These are phyloP conservation scores for Axilococcus clingmanii DNA, from an alignment of 139 green algal genomes.

Conservation along the genomic window DNA sequence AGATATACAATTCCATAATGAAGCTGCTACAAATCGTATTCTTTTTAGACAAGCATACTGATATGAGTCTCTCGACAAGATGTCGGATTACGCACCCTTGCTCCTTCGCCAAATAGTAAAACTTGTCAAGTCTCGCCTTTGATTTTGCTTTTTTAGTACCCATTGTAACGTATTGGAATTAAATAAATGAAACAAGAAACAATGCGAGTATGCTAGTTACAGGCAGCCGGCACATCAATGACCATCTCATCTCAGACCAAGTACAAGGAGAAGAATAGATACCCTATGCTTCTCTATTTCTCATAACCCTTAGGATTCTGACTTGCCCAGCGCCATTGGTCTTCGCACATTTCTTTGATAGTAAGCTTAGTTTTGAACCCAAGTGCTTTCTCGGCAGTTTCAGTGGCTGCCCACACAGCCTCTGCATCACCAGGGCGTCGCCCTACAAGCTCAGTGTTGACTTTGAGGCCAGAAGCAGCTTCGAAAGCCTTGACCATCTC, in stretches of 20 bases:
- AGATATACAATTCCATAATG: not conserved
- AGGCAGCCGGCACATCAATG: too few relatives aligned
- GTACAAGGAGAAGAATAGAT: too few relatives aligned
- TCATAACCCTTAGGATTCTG: slow-evolving; percentile 86
- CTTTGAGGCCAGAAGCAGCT: slow-evolving; percentile 70
- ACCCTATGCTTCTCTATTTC: too few relatives aligned
- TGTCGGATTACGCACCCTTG: slow-evolving; percentile 68
- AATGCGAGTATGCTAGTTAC: too few relatives aligned
- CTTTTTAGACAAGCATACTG: not conserved
- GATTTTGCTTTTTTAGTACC: slow-evolving; percentile 53
- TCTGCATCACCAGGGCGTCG: slow-evolving; percentile 69
- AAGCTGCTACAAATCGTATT: not conserved
- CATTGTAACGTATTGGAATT: too few relatives aligned
- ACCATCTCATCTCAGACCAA: too few relatives aligned
- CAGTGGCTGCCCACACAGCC: slow-evolving; percentile 81
- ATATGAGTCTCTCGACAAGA: too few relatives aligned
- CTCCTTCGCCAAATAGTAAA: slow-evolving; percentile 97
- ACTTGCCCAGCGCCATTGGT: slow-evolving; percentile 90
- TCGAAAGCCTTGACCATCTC: slow-evolving; percentile 93
- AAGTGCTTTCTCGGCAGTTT: slow-evolving; percentile 77
- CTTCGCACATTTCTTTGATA: slow-evolving; percentile 84
- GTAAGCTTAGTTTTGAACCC: slow-evolving; percentile 80
- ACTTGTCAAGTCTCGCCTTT: slow-evolving; percentile 95
- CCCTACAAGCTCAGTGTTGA: slow-evolving; percentile 46
- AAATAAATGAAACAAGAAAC: too few relatives aligned